A percentile compares a stretch with the other conserved stretches of the same genome.
phyloP scores from a whole-genome alignment of 2,329 filamentous ascomycete species.

The Graphiopsis chlorocephala region DNA sequence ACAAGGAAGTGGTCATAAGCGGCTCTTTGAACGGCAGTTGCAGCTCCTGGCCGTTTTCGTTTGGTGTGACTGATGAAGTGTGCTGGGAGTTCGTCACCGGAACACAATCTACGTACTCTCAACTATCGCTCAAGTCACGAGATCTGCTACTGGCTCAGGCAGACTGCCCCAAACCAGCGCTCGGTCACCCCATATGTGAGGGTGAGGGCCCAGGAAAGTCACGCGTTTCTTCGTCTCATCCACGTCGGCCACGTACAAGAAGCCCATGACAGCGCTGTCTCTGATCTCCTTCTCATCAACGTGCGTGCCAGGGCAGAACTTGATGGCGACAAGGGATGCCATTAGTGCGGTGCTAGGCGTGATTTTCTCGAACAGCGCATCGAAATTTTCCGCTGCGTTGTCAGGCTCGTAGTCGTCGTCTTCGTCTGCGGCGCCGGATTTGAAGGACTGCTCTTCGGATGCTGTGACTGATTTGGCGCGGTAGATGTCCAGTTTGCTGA shows the following conservation, averaged over 20 bases:
- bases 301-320: slow-evolving; percentile 66
- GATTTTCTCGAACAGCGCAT: slow-evolving; percentile 46
- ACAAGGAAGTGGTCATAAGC: neutral
- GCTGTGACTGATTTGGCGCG: slow-evolving; percentile 25
- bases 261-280: slow-evolving; percentile 83
- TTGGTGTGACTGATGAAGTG: neutral
- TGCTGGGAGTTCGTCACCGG: neutral
- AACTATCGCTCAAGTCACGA: slow-evolving; percentile 54
- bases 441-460: slow-evolving; percentile 29
- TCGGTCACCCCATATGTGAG: slow-evolving; percentile 72
- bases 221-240: slow-evolving; percentile 80
- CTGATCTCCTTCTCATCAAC: slow-evolving; percentile 65
- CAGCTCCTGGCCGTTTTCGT: neutral
- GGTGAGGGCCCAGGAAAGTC: slow-evolving; percentile 78
- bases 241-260: slow-evolving; percentile 87
- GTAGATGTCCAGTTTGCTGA: slow-evolving; percentile 69
- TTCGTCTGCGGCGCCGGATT: slow-evolving; percentile 39
- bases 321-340: slow-evolving; percentile 80
- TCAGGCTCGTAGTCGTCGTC: slow-evolving; percentile 49
- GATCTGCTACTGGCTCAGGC: slow-evolving; percentile 79
- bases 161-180: slow-evolving; percentile 82
- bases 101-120: neutral
- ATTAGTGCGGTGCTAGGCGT: slow-evolving; percentile 67
- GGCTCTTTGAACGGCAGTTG: neutral
- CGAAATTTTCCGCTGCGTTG: neutral